Evolutionary conservation across 768 basidiomycete species (phyloP), one percentile per base, ranked within the genome.

Genomic region (Calocybe indica): DNA sequence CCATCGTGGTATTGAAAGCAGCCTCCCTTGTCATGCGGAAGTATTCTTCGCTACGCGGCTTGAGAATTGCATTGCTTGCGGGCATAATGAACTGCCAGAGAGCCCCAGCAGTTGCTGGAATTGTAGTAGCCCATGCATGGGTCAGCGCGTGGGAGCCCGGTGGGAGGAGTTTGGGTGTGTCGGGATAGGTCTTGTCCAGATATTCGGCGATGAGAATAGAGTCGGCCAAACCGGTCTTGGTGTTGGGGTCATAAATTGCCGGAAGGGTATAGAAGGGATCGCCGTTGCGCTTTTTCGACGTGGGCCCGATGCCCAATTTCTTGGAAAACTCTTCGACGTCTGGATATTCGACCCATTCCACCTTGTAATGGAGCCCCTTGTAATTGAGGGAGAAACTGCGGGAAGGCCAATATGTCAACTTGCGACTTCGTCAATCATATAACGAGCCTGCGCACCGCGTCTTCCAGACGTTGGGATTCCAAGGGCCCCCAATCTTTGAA

Each of bases 381-480:
- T 52, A 58, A 45, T 60, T 62, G 13, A 60, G 51, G 30, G 51
- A 51, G 33, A 48, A 58, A 30, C 60, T 62, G 14, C 22, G 4
- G 5, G 7, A 33, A 13, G 28, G 35, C 5, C 11, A n/a, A n/a
- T 14, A 40, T 33, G 28, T 14, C 34, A 31, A 38, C 12, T 9
- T 37, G 15, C 3, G 15, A 14, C 31, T 30, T 12, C 12, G 22
- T 43, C 10, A 15, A 28, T 11, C 7, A 30, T 13, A 12, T 15
- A 7, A 11, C 38, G 15, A n/a, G 15, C 8, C 8, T 8, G 29
- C 61, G 43, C 37, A 71, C 76, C 75, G 55, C 10, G 62, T 58
- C 54, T 72, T 75, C 70, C 69, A 74, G 34, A 69, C 68, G 49
- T 74, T 76, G 8, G 72, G 70, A 6, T 69, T 70, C 68, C 71